Evolutionary conservation across 495 filamentous ascomycete species (phyloP).

Genomic region (Penicillium salamii): DNA sequence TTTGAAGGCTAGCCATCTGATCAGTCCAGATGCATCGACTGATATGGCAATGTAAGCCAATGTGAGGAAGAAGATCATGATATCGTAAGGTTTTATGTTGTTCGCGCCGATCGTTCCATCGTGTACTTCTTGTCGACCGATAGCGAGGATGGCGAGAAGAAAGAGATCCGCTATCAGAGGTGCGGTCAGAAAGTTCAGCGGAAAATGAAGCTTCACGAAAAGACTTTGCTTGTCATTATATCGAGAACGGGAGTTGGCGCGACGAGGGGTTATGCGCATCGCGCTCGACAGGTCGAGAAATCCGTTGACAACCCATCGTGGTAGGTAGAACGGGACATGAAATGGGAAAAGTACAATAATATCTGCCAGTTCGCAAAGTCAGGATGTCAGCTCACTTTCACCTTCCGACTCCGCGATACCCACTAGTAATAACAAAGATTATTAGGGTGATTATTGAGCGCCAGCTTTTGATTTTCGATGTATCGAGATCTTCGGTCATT

Average conservation of each 20-base stretch:
- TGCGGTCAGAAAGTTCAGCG: slow-evolving; percentile 65
- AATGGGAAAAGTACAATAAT: slow-evolving; percentile 63
- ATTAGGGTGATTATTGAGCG: slow-evolving; percentile 62
- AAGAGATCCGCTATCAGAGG: slow-evolving; percentile 65
- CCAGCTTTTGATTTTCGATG: slow-evolving; percentile 53
- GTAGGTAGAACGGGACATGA: slow-evolving; percentile 55
- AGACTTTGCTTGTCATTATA: not conserved
- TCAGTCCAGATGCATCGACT: slow-evolving; percentile 66
- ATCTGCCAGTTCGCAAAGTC: slow-evolving; percentile 38
- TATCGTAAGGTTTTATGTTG: slow-evolving; percentile 59
- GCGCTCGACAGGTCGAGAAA: slow-evolving; percentile 38
- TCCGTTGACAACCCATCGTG: slow-evolving; percentile 42
- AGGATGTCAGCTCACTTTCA: slow-evolving; percentile 1
- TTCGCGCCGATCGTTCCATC: slow-evolving; percentile 60
- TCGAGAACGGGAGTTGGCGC: slow-evolving; percentile 13
- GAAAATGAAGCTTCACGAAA: slow-evolving; percentile 48
- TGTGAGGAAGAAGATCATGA: slow-evolving; percentile 67
- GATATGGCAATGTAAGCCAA: slow-evolving; percentile 74
- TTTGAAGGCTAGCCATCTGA: slow-evolving; percentile 63
- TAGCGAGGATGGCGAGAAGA: slow-evolving; percentile 59
- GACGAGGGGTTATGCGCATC: slow-evolving; percentile 49
- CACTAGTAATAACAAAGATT: slow-evolving; percentile 62
- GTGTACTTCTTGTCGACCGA: slow-evolving; percentile 57
- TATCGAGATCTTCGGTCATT: slow-evolving; percentile 46
- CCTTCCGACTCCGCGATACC: slow-evolving; percentile 19